Evolutionary conservation across 495 filamentous ascomycete genomes (phyloP).

Genomic region (Podospora bellae-mahoneyi): DNA sequence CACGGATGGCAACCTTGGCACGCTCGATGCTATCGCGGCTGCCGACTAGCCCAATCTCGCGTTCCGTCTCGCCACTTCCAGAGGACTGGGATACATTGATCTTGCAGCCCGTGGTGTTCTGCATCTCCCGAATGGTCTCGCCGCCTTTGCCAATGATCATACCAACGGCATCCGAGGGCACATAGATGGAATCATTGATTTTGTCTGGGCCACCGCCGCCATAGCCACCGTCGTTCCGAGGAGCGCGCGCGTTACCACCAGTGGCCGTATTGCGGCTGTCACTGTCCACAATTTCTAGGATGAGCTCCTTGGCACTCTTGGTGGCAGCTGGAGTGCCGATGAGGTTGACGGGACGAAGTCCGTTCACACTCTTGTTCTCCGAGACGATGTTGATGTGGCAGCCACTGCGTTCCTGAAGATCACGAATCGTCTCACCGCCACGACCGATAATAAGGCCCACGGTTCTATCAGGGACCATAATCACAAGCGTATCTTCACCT

Average conservation of each 20-base stretch:
- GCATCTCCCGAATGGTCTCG: slow-evolving; percentile 85
- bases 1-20: slow-evolving; percentile 74
- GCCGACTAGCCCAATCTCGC: slow-evolving; percentile 77
- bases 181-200: slow-evolving; percentile 72
- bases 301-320: slow-evolving; percentile 68
- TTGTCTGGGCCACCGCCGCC: slow-evolving; percentile 53
- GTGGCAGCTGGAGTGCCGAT: slow-evolving; percentile 68
- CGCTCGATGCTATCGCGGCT: slow-evolving; percentile 64
- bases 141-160: slow-evolving; percentile 91
- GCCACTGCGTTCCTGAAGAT: slow-evolving; percentile 78
- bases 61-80: slow-evolving; percentile 64
- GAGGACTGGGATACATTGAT: slow-evolving; percentile 78
- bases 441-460: slow-evolving; percentile 83
- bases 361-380: slow-evolving; percentile 80
- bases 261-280: slow-evolving; percentile 59
- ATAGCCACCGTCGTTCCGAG: slow-evolving; percentile 32
- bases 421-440: slow-evolving; percentile 82
- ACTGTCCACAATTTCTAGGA: slow-evolving; percentile 84
- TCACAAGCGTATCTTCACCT: slow-evolving; percentile 72
- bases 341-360: slow-evolving; percentile 77
- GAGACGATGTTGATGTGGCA: slow-evolving; percentile 88
- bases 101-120: slow-evolving; percentile 75
- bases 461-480: slow-evolving; percentile 86
- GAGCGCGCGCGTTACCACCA: slow-evolving; percentile 32
- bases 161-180: slow-evolving; percentile 80